Conservation (phyloP, 768 basidiomycete genomes). For the Ephemerocybe angulata region DNA sequence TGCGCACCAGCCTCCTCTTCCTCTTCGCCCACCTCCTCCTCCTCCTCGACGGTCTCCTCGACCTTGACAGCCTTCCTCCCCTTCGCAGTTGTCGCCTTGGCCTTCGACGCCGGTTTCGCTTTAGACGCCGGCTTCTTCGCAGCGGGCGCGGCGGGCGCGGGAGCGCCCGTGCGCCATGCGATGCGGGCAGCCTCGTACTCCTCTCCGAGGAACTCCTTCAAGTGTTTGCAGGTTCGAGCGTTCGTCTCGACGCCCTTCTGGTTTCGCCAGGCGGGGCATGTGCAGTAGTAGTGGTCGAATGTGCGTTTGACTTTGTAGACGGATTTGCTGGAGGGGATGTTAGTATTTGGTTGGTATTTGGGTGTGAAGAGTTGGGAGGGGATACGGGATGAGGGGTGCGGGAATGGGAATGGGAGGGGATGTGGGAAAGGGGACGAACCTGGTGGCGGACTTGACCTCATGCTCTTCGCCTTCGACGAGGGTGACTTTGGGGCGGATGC, state of each 20-base stretch:
- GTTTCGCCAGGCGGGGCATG: background rate
- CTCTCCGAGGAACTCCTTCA: slow-evolving; percentile 37
- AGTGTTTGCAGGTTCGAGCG: slow-evolving; percentile 42
- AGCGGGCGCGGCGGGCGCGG: slow-evolving; percentile 8
- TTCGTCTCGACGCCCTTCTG: slow-evolving; percentile 27
- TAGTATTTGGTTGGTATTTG: no score
- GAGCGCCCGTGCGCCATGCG: slow-evolving; percentile 35
- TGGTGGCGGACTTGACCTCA: slow-evolving; percentile 12
- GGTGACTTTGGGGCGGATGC: slow-evolving; percentile 34
- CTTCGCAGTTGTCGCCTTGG: slow-evolving; percentile 13
- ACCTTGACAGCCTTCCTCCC: slow-evolving; percentile 14
- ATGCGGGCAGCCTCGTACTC: slow-evolving; percentile 37
- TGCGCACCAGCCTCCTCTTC: background rate
- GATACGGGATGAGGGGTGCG: no score
- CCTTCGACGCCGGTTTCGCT: slow-evolving; percentile 15
- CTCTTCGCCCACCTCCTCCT: slow-evolving; percentile 13
- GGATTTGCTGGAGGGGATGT: no score
- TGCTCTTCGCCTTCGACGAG: slow-evolving; percentile 31
- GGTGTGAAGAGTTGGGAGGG: no score
- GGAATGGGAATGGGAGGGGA: background rate
- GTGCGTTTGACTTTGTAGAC: slow-evolving; percentile 43
- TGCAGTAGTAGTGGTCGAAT: slow-evolving; percentile 36
- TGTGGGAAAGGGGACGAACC: slow-evolving; percentile 8
- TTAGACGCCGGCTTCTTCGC: background rate
- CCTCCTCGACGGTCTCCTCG: slow-evolving; percentile 17